Evolutionary conservation across 768 basidiomycete species (phyloP).

Genomic region (Russula compacta): DNA sequence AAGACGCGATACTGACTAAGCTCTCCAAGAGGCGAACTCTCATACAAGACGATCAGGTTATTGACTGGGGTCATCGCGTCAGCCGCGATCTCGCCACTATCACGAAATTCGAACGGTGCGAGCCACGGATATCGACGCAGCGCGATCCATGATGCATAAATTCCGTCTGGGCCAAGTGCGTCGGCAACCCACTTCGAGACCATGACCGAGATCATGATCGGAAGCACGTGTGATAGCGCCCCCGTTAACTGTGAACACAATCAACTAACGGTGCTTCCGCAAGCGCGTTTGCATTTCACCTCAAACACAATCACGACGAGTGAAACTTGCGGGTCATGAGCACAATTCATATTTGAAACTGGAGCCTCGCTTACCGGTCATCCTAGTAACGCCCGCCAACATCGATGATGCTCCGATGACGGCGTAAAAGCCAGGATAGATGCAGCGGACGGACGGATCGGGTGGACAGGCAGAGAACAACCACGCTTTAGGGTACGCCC

Average conservation of each 20-base stretch:
- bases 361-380: conserved; percentile 48
- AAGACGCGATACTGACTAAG: conserved; percentile 31
- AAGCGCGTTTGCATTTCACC: conserved; percentile 28
- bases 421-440: conserved; percentile 70
- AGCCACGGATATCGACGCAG: conserved; percentile 66
- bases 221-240: conserved; percentile 70
- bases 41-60: conserved; percentile 37
- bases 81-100: conserved; percentile 53
- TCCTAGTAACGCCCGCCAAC: conserved; percentile 67
- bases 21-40: conserved; percentile 35
- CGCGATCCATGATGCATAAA: conserved; percentile 65
- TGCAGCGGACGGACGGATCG: conserved; percentile 56
- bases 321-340: conserved; percentile 39
- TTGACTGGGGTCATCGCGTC: conserved; percentile 48
- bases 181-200: conserved; percentile 71
- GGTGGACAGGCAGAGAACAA: conserved; percentile 65
- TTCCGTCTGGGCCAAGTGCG: conserved; percentile 58
- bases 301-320: conserved; percentile 72
- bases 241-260: conserved; percentile 50
- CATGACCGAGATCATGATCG: conserved; percentile 76
- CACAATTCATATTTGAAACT: not conserved
- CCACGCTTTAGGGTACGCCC: conserved; percentile 58
- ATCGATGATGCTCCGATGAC: conserved; percentile 70
- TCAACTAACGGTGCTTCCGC: not conserved
- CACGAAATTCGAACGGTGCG: conserved; percentile 53